These are phyloP conservation scores for Cercospora sojina DNA, from an alignment of 2,329 filamentous ascomycete species.

Conservation along the genomic window DNA sequence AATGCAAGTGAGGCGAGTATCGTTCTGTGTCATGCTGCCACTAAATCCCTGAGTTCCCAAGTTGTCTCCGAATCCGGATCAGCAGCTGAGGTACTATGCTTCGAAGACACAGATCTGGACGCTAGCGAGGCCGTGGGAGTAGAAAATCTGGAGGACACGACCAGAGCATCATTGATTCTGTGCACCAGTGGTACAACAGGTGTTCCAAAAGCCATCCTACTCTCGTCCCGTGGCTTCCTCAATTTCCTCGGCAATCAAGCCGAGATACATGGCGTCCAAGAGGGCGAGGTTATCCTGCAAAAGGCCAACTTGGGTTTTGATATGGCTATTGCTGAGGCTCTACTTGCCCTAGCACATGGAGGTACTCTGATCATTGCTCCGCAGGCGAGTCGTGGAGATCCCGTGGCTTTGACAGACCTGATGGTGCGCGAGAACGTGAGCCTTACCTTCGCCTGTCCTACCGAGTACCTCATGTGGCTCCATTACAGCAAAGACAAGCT, in stretches of 20 bases:
- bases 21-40: slow-evolving; percentile 18
- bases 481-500: slow-evolving; percentile 17
- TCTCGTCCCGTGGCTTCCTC: slow-evolving; percentile 17
- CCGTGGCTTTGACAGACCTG: slow-evolving; percentile 38
- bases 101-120: slow-evolving; percentile 9
- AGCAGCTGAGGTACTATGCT: slow-evolving; percentile 2
- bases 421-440: slow-evolving; percentile 42
- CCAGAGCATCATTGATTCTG: slow-evolving; percentile 16
- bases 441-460: slow-evolving; percentile 43
- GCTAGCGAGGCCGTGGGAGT: background rate
- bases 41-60: background rate
- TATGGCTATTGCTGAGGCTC: slow-evolving; percentile 43
- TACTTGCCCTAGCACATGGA: slow-evolving; percentile 41
- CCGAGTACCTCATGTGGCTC: slow-evolving; percentile 42
- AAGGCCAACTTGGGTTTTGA: slow-evolving; percentile 46
- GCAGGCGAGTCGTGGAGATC: slow-evolving; percentile 37
- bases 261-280: slow-evolving; percentile 12
- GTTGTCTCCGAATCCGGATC: background rate
- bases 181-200: slow-evolving; percentile 26
- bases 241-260: slow-evolving; percentile 18
- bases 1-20: slow-evolving; percentile 16
- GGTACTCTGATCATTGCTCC: slow-evolving; percentile 42
- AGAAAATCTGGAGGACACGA: slow-evolving; percentile 17
- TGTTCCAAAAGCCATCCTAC: slow-evolving; percentile 23
- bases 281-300: slow-evolving; percentile 38